Evolutionary conservation across 164 flowering plant genomes (phyloP).

Genomic region (Vitis rupestris): DNA sequence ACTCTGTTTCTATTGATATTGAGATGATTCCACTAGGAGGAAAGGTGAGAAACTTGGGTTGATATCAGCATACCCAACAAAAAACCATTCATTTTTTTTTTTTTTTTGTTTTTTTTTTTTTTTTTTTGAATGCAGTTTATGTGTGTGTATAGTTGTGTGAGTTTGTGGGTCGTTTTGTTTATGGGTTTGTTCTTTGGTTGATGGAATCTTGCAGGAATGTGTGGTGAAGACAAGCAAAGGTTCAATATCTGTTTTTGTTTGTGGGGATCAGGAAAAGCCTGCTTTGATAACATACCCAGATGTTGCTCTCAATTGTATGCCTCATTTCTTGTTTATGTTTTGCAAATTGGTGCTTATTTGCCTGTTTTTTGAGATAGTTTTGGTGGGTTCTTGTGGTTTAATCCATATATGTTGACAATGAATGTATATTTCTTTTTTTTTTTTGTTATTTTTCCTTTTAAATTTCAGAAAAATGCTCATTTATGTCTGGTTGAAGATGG

Average conservation of each 20-base stretch:
- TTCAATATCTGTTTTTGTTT: constrained; percentile 53
- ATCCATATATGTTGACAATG: no score
- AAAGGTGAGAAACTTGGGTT: constrained; percentile 30
- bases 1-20: constrained; percentile 55
- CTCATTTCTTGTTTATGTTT: constrained; percentile 7
- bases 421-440: no score
- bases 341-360: not conserved
- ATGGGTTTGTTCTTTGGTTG: not conserved
- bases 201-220: constrained; percentile 42
- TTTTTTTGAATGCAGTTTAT: constrained; percentile 10
- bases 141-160: no score
- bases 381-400: not conserved
- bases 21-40: constrained; percentile 52
- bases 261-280: constrained; percentile 74
- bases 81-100: not conserved
- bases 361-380: no score
- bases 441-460: no score
- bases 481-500: no score
- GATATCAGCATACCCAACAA: not conserved
- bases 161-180: not conserved
- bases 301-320: constrained; percentile 69
- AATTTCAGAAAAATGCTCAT: no score
- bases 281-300: constrained; percentile 72
- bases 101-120: not conserved
- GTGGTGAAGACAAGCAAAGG: constrained; percentile 59